These are phyloP conservation scores for Starmerella floricola DNA, from an alignment of 805 yeast species.

Conservation along the genomic window DNA sequence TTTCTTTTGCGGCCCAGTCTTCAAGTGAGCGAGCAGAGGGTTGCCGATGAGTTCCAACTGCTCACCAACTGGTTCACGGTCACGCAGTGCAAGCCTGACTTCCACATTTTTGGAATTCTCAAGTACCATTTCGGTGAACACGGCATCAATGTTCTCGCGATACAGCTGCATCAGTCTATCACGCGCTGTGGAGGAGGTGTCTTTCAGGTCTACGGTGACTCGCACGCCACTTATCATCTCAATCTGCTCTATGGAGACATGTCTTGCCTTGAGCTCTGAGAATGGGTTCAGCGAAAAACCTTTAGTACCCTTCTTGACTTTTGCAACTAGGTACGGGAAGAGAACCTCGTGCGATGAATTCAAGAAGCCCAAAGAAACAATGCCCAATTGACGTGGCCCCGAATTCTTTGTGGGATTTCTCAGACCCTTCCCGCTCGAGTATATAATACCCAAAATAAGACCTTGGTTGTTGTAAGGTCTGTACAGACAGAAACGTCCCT, in stretches of 20 bases:
- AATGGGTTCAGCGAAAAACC: not conserved
- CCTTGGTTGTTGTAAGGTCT: not conserved
- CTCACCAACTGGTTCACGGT: not conserved
- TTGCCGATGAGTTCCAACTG: not conserved
- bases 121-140: conserved; percentile 1
- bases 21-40: not conserved
- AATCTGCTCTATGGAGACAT: not conserved
- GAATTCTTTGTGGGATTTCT: not conserved
- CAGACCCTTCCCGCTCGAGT: not conserved
- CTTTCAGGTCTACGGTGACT: not conserved
- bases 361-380: not conserved
- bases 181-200: no score
- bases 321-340: not conserved
- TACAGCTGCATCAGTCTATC: not conserved
- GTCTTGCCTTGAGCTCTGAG: not conserved
- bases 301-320: not conserved
- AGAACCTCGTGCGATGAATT: not conserved
- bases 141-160: not conserved
- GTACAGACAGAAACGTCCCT: not conserved
- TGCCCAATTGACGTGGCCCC: not conserved
- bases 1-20: not conserved
- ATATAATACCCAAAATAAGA: not conserved
- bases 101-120: not conserved
- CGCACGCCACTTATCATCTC: conserved; percentile 1
- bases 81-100: not conserved